Conservation (phyloP, 441 rosid genomes). For the Corymbia citriodora region DNA sequence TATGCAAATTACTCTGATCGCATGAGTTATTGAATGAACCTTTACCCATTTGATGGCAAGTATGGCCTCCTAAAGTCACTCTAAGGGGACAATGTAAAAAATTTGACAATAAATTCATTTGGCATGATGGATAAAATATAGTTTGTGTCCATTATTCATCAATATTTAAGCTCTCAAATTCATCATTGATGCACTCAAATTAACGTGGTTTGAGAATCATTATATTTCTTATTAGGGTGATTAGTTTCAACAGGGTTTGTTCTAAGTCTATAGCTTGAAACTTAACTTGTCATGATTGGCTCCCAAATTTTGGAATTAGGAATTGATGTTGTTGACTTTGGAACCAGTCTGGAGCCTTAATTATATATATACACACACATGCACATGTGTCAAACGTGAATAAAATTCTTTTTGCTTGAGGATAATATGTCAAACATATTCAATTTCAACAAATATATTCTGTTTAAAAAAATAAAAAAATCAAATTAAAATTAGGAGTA, state of each 20-base stretch:
- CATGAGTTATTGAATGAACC: neutral
- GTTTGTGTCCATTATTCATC: neutral
- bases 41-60: neutral
- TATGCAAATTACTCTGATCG: neutral
- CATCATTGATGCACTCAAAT: neutral
- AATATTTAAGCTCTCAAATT: neutral
- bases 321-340: neutral
- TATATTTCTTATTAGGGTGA: neutral
- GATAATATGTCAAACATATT: neutral
- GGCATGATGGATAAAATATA: neutral
- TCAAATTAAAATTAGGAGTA: neutral
- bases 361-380: neutral
- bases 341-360: accelerated
- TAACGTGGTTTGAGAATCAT: neutral
- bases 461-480: neutral
- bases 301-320: neutral
- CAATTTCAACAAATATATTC: neutral
- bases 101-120: neutral
- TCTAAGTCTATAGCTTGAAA: neutral
- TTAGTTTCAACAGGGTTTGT: accelerated
- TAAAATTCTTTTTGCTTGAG: neutral
- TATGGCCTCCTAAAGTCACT: neutral
- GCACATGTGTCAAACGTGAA: no score
- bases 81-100: neutral
- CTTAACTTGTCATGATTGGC: neutral